Base-by-base conservation (phyloP, 768 basidiomycete genomes). In the Leccinum obscurum region DNA sequence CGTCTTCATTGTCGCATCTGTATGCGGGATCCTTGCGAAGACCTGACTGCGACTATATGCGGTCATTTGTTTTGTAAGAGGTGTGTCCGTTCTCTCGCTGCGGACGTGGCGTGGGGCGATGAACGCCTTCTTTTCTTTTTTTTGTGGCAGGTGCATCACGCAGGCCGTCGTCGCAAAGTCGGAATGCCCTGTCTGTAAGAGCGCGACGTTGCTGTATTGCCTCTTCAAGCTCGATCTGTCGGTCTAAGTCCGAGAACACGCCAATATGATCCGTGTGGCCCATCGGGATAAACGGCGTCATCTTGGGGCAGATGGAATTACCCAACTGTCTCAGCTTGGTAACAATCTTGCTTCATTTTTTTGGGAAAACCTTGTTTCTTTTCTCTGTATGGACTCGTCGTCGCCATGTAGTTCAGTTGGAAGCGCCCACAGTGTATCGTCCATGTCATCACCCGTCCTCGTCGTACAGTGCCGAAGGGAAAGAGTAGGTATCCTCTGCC, bases 31-130 rank as follows among this genome's bases (percentile, higher is more conserved):
- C 77, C 79, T 1, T 83, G 82, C 55, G 77, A 79, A 37, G 78
- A 85, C 59, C 77, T 80, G 50, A 85, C 83, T 3, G 85, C 80
- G 22, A 85, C 83, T 4, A 81, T 84, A 70, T 87, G 86, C 64
- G 86, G 86, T 3, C 86, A 87, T 62, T 64, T 87, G 17, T 87
- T 87, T 62, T 87, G 86, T 64, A 77, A 83, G 57, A 59, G 76
- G 85, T 85, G 58, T 24, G 81, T 46, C n/a, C 7, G 17, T 53
- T 54, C 20, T 11, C 4, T 37, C 28, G 17, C 1, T 9, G n/a
- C 1, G 6, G 14, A 9, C 7, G 30, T 11, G 22, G 2, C 22
- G 14, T 6, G 14, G 20, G 7, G 28, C 17, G 10, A 41, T 28
- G 3, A 4, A 15, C n/a, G 13, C 15, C 5, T 44, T 44, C 41